Evolutionary conservation across 768 basidiomycete species (phyloP).

Genomic region (Trametes villosa): DNA sequence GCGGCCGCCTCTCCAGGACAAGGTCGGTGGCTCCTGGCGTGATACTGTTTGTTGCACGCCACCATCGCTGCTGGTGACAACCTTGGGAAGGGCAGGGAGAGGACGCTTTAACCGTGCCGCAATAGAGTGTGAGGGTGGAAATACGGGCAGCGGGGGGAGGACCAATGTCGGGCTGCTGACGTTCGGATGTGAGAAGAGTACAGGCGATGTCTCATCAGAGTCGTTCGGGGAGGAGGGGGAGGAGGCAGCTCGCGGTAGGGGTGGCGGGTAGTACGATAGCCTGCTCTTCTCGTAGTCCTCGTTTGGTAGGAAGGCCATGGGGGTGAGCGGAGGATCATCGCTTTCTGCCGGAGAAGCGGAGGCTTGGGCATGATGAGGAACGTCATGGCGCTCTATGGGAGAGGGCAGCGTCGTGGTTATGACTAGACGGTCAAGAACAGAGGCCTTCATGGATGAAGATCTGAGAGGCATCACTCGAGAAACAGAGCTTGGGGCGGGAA

Average conservation of each 20-base stretch:
- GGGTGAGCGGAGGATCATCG: conserved; percentile 20
- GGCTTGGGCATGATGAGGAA: not conserved
- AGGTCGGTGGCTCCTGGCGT: not conserved
- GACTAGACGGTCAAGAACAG: conserved; percentile 1
- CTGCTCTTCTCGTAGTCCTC: conserved; percentile 18
- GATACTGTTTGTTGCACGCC: not conserved
- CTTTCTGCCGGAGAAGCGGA: conserved; percentile 21
- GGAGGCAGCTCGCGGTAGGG: conserved; percentile 1
- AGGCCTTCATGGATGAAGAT: conserved; percentile 3
- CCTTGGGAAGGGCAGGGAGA: conserved; percentile 17
- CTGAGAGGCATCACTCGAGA: conserved; percentile 6
- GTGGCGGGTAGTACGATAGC: conserved; percentile 7
- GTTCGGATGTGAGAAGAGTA: conserved; percentile 21
- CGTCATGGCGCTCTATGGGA: not conserved
- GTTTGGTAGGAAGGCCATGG: conserved; percentile 18
- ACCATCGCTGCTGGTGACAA: conserved; percentile 3
- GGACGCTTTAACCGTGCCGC: conserved; percentile 13
- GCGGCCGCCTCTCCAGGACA: not conserved
- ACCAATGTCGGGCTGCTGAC: conserved; percentile 16
- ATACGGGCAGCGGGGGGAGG: not conserved
- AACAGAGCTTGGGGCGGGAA: not conserved
- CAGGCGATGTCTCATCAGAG: conserved; percentile 3
- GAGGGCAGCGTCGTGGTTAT: conserved; percentile 3
- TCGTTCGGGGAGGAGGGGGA: conserved; percentile 11
- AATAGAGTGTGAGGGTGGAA: conserved; percentile 9